Conservation (phyloP, 495 filamentous ascomycete genomes). For the Hamigera avellanea region DNA sequence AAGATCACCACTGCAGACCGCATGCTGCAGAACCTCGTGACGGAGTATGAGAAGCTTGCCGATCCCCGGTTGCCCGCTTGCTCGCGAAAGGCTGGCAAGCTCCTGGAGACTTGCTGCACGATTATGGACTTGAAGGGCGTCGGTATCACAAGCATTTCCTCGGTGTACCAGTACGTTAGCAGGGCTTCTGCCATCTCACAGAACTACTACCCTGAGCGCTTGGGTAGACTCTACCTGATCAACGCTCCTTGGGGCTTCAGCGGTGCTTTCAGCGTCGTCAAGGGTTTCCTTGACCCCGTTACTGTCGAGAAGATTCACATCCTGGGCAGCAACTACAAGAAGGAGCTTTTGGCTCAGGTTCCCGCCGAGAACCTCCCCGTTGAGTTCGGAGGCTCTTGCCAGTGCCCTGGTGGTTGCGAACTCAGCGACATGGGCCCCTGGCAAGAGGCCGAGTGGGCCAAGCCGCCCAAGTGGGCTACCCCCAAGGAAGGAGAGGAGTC, state of each 20-base stretch:
- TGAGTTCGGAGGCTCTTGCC: conserved; percentile 73
- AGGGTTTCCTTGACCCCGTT: conserved; percentile 88
- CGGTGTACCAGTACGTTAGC: conserved; percentile 77
- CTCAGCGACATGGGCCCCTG: conserved; percentile 88
- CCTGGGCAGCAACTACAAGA: conserved; percentile 68
- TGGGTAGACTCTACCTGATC: conserved; percentile 86
- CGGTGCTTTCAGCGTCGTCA: conserved; percentile 70
- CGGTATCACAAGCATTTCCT: conserved; percentile 62
- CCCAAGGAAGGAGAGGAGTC: conserved; percentile 20
- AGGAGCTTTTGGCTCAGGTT: conserved; percentile 72
- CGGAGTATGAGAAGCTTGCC: conserved; percentile 90
- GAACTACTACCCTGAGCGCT: conserved; percentile 96
- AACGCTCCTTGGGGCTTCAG: conserved; percentile 95
- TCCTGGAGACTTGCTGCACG: conserved; percentile 94
- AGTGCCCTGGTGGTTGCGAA: conserved; percentile 73
- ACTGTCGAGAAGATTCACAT: conserved; percentile 95
- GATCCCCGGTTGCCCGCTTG: conserved; percentile 92
- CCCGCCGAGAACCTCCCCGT: conserved; percentile 84
- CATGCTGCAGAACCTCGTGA: conserved; percentile 91
- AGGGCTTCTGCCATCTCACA: conserved; percentile 76
- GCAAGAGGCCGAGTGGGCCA: conserved; percentile 67
- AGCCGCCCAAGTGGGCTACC: conserved; percentile 56
- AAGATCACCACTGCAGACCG: conserved; percentile 86
- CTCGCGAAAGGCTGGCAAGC: conserved; percentile 77
- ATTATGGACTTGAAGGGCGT: conserved; percentile 97